Conservation (phyloP, 2,329 filamentous ascomycete species). For the Aspergillus sp. region DNA sequence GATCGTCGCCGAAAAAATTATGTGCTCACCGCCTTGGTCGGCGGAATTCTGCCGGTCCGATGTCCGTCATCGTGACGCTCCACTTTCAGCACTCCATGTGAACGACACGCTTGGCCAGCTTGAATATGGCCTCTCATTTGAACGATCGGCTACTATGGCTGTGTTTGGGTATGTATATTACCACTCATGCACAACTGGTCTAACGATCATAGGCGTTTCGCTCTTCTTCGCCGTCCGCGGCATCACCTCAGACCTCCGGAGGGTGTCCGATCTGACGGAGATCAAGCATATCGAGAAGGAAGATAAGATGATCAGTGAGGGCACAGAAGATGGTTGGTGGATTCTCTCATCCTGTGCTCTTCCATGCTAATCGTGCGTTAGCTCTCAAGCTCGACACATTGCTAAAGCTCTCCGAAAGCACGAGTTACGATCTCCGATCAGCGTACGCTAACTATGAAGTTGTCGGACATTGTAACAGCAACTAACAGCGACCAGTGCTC, state of each 20-base stretch:
- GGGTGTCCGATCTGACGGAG: slow-evolving; percentile 48
- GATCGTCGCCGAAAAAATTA: slow-evolving; percentile 28
- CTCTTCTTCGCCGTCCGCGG: slow-evolving; percentile 53
- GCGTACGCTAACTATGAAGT: slow-evolving; percentile 47
- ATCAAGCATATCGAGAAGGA: slow-evolving; percentile 64
- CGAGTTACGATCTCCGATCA: slow-evolving; percentile 70
- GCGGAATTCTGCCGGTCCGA: slow-evolving; percentile 27
- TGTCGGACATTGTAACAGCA: slow-evolving; percentile 31
- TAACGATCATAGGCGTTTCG: slow-evolving; percentile 29
- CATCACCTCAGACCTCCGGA: slow-evolving; percentile 52
- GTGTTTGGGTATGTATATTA: slow-evolving; percentile 30
- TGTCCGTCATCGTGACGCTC: slow-evolving; percentile 19
- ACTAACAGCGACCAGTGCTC: slow-evolving; percentile 28
- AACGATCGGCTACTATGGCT: slow-evolving; percentile 39
- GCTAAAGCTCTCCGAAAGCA: slow-evolving; percentile 64
- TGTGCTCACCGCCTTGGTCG: slow-evolving; percentile 31
- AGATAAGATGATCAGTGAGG: slow-evolving; percentile 70
- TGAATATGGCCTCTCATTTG: slow-evolving; percentile 33
- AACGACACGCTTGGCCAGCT: not conserved
- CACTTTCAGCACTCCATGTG: slow-evolving; percentile 9
- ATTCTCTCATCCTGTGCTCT: not conserved
- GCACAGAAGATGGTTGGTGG: slow-evolving; percentile 62
- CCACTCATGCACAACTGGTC: not conserved
- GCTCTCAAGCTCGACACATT: slow-evolving; percentile 64
- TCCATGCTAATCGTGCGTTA: slow-evolving; percentile 23